Evolutionary conservation across 129 eudicot species (phyloP).

Genomic region (Logfia minima): DNA sequence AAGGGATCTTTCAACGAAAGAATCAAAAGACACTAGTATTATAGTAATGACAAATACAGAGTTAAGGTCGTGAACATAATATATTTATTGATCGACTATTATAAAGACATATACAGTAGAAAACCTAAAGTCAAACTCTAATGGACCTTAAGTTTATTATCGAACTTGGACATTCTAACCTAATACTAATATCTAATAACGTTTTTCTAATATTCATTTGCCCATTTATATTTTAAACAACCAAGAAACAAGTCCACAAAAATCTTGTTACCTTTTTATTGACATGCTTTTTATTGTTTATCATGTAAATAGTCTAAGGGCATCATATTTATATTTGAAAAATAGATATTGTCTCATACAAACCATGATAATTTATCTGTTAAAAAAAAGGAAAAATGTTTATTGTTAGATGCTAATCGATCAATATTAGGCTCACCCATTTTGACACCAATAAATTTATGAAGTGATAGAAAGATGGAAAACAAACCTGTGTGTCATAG

Average conservation of each 20-base stretch:
- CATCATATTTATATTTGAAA: not conserved
- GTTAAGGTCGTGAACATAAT: no score
- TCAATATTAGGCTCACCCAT: not conserved
- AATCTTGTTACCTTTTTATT: not conserved
- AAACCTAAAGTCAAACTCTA: no score
- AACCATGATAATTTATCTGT: no score
- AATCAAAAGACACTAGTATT: no score
- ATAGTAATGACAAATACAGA: no score
- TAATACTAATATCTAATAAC: not conserved
- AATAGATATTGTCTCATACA: not conserved
- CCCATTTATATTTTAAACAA: conserved; percentile 6
- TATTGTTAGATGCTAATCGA: not conserved
- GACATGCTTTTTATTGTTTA: not conserved
- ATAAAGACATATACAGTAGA: no score
- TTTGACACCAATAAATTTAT: not conserved
- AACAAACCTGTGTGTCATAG: conserved; percentile 85
- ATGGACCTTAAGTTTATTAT: no score
- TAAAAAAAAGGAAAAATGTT: not conserved
- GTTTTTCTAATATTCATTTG: conserved; percentile 12
- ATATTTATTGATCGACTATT: no score
- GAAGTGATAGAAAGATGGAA: not conserved
- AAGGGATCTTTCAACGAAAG: conserved; percentile 18
- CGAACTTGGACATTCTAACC: no score
- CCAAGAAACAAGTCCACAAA: not conserved
- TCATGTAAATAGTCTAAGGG: not conserved